phyloP scores from a whole-genome alignment of 2,329 filamentous ascomycete genomes.

The Colletotrichum orbiculare region DNA sequence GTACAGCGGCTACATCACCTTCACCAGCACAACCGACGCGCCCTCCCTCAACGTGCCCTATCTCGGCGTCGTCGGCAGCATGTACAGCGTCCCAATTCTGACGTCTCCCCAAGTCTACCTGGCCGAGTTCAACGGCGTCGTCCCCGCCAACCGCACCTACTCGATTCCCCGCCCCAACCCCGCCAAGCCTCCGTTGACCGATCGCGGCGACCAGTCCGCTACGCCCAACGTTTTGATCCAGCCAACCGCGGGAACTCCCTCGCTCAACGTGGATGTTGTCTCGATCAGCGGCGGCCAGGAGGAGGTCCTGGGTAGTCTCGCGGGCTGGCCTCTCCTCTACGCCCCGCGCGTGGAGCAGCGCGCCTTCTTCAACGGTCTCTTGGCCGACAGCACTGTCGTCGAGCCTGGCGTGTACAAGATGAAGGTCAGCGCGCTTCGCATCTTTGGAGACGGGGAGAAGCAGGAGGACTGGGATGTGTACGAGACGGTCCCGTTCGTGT shows the following conservation, averaged over 20 bases:
- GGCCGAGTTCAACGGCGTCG: slow-evolving; percentile 37
- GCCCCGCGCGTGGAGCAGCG: not conserved
- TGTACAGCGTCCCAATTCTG: slow-evolving; percentile 47
- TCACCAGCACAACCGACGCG: slow-evolving; percentile 52
- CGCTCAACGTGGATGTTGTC: slow-evolving; percentile 57
- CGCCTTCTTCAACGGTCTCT: slow-evolving; percentile 56
- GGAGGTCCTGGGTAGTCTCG: slow-evolving; percentile 37
- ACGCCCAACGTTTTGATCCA: slow-evolving; percentile 53
- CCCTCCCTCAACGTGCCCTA: slow-evolving; percentile 53
- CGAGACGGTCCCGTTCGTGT: slow-evolving; percentile 37
- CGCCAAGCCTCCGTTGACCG: slow-evolving; percentile 39
- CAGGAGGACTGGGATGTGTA: slow-evolving; percentile 40
- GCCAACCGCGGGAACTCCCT: slow-evolving; percentile 57
- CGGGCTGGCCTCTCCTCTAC: slow-evolving; percentile 28
- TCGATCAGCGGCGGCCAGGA: slow-evolving; percentile 45
- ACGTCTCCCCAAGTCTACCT: slow-evolving; percentile 44
- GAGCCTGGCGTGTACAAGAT: slow-evolving; percentile 62
- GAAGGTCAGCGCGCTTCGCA: slow-evolving; percentile 59
- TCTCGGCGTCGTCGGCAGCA: slow-evolving; percentile 51
- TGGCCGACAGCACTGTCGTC: slow-evolving; percentile 58
- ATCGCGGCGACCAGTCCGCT: slow-evolving; percentile 38
- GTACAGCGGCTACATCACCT: slow-evolving; percentile 54
- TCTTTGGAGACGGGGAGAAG: slow-evolving; percentile 57
- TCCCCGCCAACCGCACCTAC: slow-evolving; percentile 51
- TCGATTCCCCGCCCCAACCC: slow-evolving; percentile 53